Evolutionary conservation across 805 yeast genomes (phyloP), one percentile per base, ranked within the genome.

Genomic region (Ogataea salicorniae): DNA sequence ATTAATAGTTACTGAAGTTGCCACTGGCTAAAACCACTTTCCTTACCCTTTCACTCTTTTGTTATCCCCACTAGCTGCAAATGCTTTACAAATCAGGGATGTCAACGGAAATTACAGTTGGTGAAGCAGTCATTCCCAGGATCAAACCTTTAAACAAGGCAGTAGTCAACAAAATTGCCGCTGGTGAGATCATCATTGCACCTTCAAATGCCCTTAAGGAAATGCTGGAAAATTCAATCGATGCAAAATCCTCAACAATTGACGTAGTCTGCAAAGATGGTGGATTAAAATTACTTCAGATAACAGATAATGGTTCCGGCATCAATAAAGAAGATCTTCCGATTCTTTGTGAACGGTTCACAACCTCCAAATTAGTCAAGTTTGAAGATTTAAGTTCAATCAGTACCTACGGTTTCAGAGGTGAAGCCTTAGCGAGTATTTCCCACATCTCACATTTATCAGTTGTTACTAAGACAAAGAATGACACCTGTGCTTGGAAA

Each of bases 171-270:
- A 79, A 84, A 51, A 94, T 94, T 26, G 99, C 99, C 0, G 99
- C 99, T 1, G 99, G 99, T 0, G 98, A 94, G 68, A 88, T 94
- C 67, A 87, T 94, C 48, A 77, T 91, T 26, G 92, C 91, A 5
- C 98, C 99, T 0, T 86, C 92, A 5, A 94, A 92, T 63, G 99
- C 99, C 0, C 69, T 94, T 38, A 94, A 94, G 62, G 99, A 94
- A 64, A 71, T 94, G 70, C 69, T 94, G 50, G 99, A 94, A 68
- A 94, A 94, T 70, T 79, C 95, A 6, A 80, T 94, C 13, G 99
- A 94, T 63, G 97, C 99, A 0, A 73, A 76, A 0, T 71, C 95
- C 13, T 74, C 91, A 0, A 63, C 75, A 42, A 78, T 94, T 14
- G 97, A 92, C 39, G 78, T 94, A 1, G 58, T 84, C 3, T 87